phyloP scores from a whole-genome alignment of 441 rosid species.

The Geranium incanum region DNA sequence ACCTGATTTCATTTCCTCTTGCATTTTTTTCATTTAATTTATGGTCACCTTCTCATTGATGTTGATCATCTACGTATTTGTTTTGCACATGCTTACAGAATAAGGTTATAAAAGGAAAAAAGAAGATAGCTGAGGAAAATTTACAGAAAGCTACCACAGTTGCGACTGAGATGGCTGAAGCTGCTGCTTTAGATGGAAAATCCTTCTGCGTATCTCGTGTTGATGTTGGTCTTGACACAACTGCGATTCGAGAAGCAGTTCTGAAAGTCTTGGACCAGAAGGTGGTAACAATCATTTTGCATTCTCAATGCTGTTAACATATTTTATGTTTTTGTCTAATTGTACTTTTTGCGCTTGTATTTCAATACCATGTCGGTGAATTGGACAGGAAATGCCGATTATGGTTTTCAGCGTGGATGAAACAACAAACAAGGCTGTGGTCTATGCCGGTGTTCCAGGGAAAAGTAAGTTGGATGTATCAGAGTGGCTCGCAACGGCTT shows the following conservation, averaged over 20 bases:
- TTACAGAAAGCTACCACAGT: conserved; percentile 56
- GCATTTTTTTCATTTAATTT: too few species aligned
- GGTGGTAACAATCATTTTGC: conserved; percentile 26
- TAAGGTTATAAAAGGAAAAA: conserved; percentile 64
- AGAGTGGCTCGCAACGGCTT: conserved; percentile 75
- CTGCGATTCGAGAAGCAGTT: conserved; percentile 95
- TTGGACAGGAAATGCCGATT: conserved; percentile 62
- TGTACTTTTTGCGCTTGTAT: not conserved
- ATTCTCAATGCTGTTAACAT: not conserved
- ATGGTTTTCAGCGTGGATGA: conserved; percentile 90
- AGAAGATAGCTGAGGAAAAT: conserved; percentile 84
- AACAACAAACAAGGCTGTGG: conserved; percentile 74
- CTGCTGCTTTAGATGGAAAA: conserved; percentile 67
- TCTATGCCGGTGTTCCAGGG: conserved; percentile 81
- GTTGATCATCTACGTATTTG: not conserved
- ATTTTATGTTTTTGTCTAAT: not conserved
- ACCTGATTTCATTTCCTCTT: too few species aligned
- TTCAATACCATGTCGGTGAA: conserved; percentile 16
- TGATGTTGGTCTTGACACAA: conserved; percentile 83
- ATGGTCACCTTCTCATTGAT: not conserved
- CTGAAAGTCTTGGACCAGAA: conserved; percentile 64
- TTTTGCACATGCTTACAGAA: conserved; percentile 29
- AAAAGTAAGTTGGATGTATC: conserved; percentile 75
- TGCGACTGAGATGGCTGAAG: conserved; percentile 58
- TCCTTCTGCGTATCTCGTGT: conserved; percentile 59